phyloP scores from a whole-genome alignment of 169 alveolate genomes.

The Cytauxzoon felis region DNA sequence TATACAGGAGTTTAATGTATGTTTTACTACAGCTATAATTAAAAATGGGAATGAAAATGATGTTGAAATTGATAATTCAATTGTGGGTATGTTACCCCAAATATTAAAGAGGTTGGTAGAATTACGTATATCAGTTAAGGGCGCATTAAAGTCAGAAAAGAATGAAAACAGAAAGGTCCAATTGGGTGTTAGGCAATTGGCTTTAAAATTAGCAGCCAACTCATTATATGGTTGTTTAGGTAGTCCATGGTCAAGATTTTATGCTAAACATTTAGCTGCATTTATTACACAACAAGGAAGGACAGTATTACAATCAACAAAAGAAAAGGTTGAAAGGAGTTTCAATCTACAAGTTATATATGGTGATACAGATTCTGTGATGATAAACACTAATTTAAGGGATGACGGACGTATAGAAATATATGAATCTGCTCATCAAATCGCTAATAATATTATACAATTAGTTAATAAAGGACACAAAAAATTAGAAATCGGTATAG shows the following conservation, averaged over 20 bases:
- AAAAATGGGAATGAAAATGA: constrained; percentile 19
- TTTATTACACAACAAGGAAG: constrained; percentile 90
- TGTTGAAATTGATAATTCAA: constrained; percentile 61
- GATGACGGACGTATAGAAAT: constrained; percentile 67
- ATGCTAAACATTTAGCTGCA: constrained; percentile 97
- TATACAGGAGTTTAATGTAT: constrained; percentile 96
- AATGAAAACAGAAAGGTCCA: constrained; percentile 77
- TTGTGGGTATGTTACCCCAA: constrained; percentile 83
- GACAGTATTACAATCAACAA: constrained; percentile 80
- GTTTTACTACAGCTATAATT: constrained; percentile 93
- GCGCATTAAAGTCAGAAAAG: constrained; percentile 67
- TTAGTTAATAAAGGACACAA: constrained; percentile 90
- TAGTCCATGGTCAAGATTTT: constrained; percentile 92
- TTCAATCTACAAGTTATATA: constrained; percentile 90
- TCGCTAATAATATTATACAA: constrained; percentile 84
- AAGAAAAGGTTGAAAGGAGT: constrained; percentile 86
- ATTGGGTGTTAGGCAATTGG: constrained; percentile 90
- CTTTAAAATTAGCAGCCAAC: constrained; percentile 97
- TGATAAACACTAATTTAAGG: constrained; percentile 90
- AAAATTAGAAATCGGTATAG: constrained; percentile 94
- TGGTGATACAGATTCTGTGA: constrained; percentile 99
- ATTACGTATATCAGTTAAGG: constrained; percentile 62
- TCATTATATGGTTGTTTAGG: constrained; percentile 99
- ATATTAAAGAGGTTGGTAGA: constrained; percentile 84
- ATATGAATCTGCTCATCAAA: constrained; percentile 79